Base-by-base conservation (phyloP, 306 rosid species). In the Gynostemma pentaphyllum region DNA sequence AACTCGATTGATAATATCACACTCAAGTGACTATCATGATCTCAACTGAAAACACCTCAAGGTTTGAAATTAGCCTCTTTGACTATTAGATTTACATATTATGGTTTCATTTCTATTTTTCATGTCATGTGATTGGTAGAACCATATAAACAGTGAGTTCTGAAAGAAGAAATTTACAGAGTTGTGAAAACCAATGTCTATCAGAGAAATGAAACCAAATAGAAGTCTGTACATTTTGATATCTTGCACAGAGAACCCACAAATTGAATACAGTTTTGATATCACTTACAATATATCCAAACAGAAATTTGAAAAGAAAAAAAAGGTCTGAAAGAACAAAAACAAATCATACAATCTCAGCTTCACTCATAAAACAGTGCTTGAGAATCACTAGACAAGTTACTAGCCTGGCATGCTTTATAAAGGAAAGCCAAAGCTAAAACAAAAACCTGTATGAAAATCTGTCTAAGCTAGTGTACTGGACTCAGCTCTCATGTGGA, bases 341-440 rank as follows among this genome's bases (percentile, higher is more conserved):
- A 50, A 63, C 41, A 63, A 63, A 44, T 12, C 68, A 63, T 45
- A 26, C 53, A 63, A 63, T 63, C 42, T 63, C 68, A 63, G 53
- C 68, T 42, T 37, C 68, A 63, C 68, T 44, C 54, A 45, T 28
- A 63, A 63, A 63, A 63, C 68, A 63, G 45, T 63, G 68, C 68
- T 63, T 63, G 68, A 63, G 68, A 63, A 63, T 63, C 54, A 63
- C 15, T 45, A 42, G 1, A 6, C 39, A n/a, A 57, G 27, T 29
- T 16, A 45, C 41, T 16, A 63, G 18, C 22, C 42, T 44, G 52
- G n/a, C 26, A n/a, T 63, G 49, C 66, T 61, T 39, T 59, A 30
- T 36, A 59, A 37, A 37, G 29, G 9, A 36, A 28, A 59, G 46
- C 46, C 64, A 59, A 30, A 60, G 66, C 22, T 22, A 36, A 21